A percentile compares a stretch with the other conserved stretches of the same genome.
Conservation (phyloP, 345 rosid genomes). For the Hevea brasiliensis region DNA sequence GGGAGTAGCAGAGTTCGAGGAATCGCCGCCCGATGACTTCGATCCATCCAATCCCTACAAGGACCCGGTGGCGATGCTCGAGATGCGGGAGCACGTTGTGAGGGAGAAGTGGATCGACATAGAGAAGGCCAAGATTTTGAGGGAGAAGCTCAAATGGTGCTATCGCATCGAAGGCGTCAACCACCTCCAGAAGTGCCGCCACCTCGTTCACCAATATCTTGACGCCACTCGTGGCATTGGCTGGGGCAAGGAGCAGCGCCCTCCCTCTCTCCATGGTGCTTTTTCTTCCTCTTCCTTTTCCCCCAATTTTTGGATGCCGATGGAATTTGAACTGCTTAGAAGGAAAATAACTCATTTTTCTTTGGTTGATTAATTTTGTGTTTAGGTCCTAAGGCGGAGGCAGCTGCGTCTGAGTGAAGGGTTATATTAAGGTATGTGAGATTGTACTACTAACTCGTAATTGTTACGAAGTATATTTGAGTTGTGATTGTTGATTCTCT, state of each 20-base stretch:
- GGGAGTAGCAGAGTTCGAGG: slow-evolving; percentile 85
- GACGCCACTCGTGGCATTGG: slow-evolving; percentile 98
- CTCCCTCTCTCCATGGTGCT: slow-evolving; percentile 78
- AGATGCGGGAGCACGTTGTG: slow-evolving; percentile 94
- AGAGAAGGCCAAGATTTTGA: slow-evolving; percentile 94
- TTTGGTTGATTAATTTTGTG: background rate
- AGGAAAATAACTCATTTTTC: background rate
- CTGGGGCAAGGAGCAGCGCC: slow-evolving; percentile 99
- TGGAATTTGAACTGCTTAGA: background rate
- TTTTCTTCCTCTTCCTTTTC: background rate
- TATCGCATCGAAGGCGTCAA: slow-evolving; percentile 97
- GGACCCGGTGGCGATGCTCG: slow-evolving; percentile 98
- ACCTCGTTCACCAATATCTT: slow-evolving; percentile 86
- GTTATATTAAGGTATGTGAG: slow-evolving; percentile 2
- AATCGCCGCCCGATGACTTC: slow-evolving; percentile 94
- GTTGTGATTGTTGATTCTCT: background rate
- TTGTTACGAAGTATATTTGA: background rate
- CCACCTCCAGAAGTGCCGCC: slow-evolving; percentile 96
- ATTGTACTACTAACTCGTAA: background rate
- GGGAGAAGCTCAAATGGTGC: slow-evolving; percentile 92
- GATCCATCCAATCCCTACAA: slow-evolving; percentile 82
- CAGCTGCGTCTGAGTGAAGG: slow-evolving; percentile 46
- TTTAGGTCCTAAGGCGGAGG: slow-evolving; percentile 63
- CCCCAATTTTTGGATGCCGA: background rate
- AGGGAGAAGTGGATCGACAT: slow-evolving; percentile 99